Percentiles rank a stretch among this genome's conserved stretches.
phyloP scores from a whole-genome alignment of 495 filamentous ascomycete genomes.

The Bombardia bombarda region DNA sequence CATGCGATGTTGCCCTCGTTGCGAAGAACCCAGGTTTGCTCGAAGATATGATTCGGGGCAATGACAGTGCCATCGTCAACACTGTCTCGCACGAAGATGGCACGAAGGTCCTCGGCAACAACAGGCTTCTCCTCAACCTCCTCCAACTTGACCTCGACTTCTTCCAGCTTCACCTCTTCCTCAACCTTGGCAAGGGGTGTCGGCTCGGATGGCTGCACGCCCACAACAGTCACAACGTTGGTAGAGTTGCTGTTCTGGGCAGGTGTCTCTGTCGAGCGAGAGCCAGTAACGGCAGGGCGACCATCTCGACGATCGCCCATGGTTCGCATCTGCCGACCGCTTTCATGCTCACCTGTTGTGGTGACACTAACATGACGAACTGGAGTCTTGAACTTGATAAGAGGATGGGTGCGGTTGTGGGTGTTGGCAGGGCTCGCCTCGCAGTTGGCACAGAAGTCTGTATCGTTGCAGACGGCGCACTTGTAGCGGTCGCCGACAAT shows the following conservation, averaged over 20 bases:
- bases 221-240: constrained; percentile 63
- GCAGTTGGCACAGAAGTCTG: constrained; percentile 91
- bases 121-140: constrained; percentile 16
- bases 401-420: constrained; percentile 89
- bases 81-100: constrained; percentile 71
- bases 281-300: constrained; percentile 22
- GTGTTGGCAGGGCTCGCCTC: constrained; percentile 76
- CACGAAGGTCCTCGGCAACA: constrained; percentile 44
- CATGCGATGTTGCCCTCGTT: constrained; percentile 73
- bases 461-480: constrained; percentile 94
- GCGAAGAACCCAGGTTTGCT: constrained; percentile 85
- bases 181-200: constrained; percentile 20
- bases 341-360: constrained; percentile 67
- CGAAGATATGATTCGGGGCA: constrained; percentile 60
- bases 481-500: constrained; percentile 89
- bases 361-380: constrained; percentile 84
- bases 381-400: constrained; percentile 95
- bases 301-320: constrained; percentile 55
- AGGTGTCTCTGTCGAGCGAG: constrained; percentile 45
- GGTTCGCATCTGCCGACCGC: constrained; percentile 48
- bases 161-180: constrained; percentile 19
- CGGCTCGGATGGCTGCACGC: constrained; percentile 54
- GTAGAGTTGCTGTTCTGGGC: constrained; percentile 47
- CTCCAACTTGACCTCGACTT: constrained; percentile 12
- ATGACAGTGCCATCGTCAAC: constrained; percentile 70